Base-by-base conservation (phyloP, 352 stramenopile genomes). In the Phytophthora hibernalis region DNA sequence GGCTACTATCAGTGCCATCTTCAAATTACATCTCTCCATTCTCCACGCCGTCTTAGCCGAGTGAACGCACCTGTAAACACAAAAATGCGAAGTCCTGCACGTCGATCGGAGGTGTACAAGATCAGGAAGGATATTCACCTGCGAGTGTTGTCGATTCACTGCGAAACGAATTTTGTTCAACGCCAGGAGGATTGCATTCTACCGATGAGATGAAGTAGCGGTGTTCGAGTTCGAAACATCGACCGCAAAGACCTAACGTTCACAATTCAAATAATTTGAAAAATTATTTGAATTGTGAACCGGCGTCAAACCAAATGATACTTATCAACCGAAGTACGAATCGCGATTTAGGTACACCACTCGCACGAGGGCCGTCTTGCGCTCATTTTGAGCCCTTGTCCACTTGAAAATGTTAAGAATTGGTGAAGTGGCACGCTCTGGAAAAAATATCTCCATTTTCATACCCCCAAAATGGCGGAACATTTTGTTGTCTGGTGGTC, bases 1-100 rank as follows among this genome's bases (percentile, higher is more conserved):
- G 74, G 70, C 18, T 59, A 73, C 28, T 66, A 81, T 54, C 65
- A 74, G 33, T 54, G 68, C 9, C 51, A 52, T 18, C 59, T 22
- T 48, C 37, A 38, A 12, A 15, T 49, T 11, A 22, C 52, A 37
- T 26, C 18, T 24, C 3, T 21, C 16, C 37, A 44, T 8, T 5
- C 15, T 10, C 37, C 16, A 15, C 37, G 37, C 16, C 37, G 40
- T 33, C 52, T 54, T 30, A 54, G 48, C n/a, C n/a, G 16, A 54
- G 1, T 54, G 11, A n/a, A 40, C 12, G 3, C 2, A n/a, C 33
- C 33, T 40, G 33, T 13, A 40, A 40, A n/a, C 15, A 15, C 15
- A 40, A 15, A 40, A 40, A 8, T 40, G 12, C 33, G 11, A 40
- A 40, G 33, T 6, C 15, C 1, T 40, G 33, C 33, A 6, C 33